Base-by-base conservation (phyloP, 1,284 basidiomycete genomes). In the Trichosporon coremiiforme region DNA sequence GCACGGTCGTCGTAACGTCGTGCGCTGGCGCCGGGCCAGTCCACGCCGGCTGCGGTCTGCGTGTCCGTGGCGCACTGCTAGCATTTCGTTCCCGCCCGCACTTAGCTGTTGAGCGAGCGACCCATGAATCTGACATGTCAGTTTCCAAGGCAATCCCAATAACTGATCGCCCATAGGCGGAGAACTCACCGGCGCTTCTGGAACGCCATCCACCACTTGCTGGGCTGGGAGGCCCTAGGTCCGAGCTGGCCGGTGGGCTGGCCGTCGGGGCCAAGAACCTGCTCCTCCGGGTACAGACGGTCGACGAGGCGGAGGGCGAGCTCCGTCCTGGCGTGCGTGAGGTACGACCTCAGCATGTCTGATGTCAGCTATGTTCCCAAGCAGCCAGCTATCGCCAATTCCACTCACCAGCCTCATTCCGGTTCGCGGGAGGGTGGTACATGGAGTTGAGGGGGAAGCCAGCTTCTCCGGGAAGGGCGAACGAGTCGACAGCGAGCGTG, bases 191-290 rank as follows among this genome's bases (percentile, higher is more conserved):
- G 76, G 70, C 95, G 89, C 88, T 96, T 98, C 85, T 95, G 95
- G 89, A 99, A 99, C 45, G 93, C 91, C 91, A 99, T 94, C 97
- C 97, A 99, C 96, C 96, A 99, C 85, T 99, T 99, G 87, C 92
- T 97, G 1, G 97, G 95, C 80, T 91, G 94, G 70, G 74, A 68
- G 33, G 79, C 76, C 66, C 82, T 76, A 6, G 73, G 67, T 8
- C 82, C 80, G 13, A 70, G 36, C 74, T 81, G 77, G 2, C 81
- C 82, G 88, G 85, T 95, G 87, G 77, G 90, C 88, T 80, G 75
- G 12, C 81, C 82, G 69, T 83, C 79, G 35, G 79, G 64, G n/a
- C 79, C 80, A 10, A 81, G 47, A 29, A 76, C 73, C 35, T 81
- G 82, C 73, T 83, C 84, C 45, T 75, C 60, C 2, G 84, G 80